Conservation (phyloP, 2,329 filamentous ascomycete genomes). For the Coleophoma crateriformis region DNA sequence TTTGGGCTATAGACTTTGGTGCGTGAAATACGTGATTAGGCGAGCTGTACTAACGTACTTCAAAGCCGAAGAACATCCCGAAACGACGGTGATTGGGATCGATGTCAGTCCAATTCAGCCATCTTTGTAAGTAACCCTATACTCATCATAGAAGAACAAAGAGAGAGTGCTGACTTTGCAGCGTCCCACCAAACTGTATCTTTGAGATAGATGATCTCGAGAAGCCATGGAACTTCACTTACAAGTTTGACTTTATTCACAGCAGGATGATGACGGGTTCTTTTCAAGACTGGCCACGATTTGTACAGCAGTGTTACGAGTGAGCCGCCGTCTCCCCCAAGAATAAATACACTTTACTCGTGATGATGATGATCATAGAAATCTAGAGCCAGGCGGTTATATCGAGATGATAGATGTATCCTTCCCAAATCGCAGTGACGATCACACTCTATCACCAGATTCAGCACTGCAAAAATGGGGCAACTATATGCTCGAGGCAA, state of each 20-base stretch:
- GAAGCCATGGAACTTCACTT: slow-evolving; percentile 34
- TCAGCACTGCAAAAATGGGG: slow-evolving; percentile 33
- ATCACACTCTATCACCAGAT: slow-evolving; percentile 33
- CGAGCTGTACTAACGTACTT: background rate
- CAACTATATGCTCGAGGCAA: slow-evolving; percentile 33
- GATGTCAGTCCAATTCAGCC: slow-evolving; percentile 22
- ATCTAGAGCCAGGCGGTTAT: slow-evolving; percentile 27
- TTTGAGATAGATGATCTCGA: slow-evolving; percentile 59
- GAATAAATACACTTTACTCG: slow-evolving; percentile 13
- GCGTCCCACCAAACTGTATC: slow-evolving; percentile 50
- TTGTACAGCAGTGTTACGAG: slow-evolving; percentile 42
- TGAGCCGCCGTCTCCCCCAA: slow-evolving; percentile 11
- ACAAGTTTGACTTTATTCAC: slow-evolving; percentile 51
- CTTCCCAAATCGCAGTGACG: slow-evolving; percentile 30
- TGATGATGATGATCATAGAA: slow-evolving; percentile 10
- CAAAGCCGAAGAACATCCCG: slow-evolving; percentile 14
- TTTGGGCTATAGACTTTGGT: slow-evolving; percentile 28
- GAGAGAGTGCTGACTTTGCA: slow-evolving; percentile 18
- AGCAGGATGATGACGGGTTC: slow-evolving; percentile 48
- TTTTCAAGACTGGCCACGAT: slow-evolving; percentile 46
- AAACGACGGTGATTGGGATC: slow-evolving; percentile 11
- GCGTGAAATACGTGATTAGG: too few relatives aligned
- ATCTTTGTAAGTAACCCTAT: slow-evolving; percentile 21
- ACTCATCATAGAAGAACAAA: slow-evolving; percentile 5
- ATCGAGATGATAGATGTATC: slow-evolving; percentile 11